These are phyloP conservation scores for Morella rubra DNA, from an alignment of 306 rosid species.

Conservation along the genomic window DNA sequence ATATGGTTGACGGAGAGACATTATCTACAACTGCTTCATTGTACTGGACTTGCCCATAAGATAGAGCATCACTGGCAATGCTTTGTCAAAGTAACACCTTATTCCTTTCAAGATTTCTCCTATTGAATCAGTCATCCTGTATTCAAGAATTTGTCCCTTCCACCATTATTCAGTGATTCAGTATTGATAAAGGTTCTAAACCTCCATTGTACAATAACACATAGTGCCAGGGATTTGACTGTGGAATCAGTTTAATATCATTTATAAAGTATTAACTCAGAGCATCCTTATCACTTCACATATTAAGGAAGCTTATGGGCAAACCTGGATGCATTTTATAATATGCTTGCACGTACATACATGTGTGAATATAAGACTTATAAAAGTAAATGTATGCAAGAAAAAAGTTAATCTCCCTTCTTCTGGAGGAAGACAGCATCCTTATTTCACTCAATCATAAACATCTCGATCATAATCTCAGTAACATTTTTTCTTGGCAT, in stretches of 20 bases:
- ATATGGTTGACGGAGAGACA: conserved; percentile 75
- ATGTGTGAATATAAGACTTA: not conserved
- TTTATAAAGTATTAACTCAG: not conserved
- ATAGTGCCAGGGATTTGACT: not conserved
- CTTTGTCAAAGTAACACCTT: conserved; percentile 88
- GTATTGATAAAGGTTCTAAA: conserved; percentile 19
- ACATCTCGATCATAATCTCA: not conserved
- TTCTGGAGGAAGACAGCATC: not conserved
- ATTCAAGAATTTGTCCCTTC: conserved; percentile 30
- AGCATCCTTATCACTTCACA: not conserved
- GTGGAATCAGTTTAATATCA: not conserved
- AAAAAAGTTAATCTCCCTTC: not conserved
- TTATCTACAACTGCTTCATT: conserved; percentile 51
- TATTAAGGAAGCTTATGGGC: not conserved
- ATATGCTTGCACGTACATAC: not conserved
- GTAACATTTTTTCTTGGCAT: not conserved
- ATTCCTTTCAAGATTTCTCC: conserved; percentile 88
- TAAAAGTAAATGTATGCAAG: not conserved
- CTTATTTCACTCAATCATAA: not conserved
- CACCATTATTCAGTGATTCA: conserved; percentile 5
- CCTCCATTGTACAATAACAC: conserved; percentile 17
- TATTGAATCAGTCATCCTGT: conserved; percentile 66
- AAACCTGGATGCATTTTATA: not conserved
- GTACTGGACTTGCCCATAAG: too few species aligned
- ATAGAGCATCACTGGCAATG: conserved; percentile 86